Base-by-base conservation (phyloP, 176 grass and related monocot genomes). In the Paspalum notatum region DNA sequence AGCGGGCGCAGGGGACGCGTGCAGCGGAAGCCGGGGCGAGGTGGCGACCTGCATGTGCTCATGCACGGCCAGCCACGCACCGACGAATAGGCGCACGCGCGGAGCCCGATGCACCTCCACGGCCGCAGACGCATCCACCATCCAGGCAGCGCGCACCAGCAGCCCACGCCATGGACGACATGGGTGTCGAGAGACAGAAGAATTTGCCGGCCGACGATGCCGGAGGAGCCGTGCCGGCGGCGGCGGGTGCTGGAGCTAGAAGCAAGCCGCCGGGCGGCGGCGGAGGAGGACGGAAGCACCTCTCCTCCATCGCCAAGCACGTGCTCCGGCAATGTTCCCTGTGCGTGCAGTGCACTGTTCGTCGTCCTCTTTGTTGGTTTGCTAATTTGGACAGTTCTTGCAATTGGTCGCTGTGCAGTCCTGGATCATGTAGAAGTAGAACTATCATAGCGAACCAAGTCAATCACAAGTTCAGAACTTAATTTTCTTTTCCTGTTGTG, bases 251-350 rank as follows among this genome's bases (percentile, higher is more conserved):
- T 24, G 24, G 74, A 10, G 13, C 41, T 53, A 41, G 42, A 5
- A 49, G 67, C 65, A 71, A 58, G 47, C 48, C 62, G 18, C 3
- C 27, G 38, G n/a, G n/a, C n/a, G n/a, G n/a, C n/a, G 71, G 47
- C 25, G 66, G 47, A 10, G 57, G 67, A n/a, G 56, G 75, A 3
- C 60, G 82, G 69, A 91, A 93, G 85, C 79, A 91, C 51, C 81
- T 93, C 48, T 93, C 89, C 70, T 84, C 94, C 89, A 86, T 93
- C 81, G 87, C 94, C 89, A 88, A 90, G 84, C 85, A 89, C 71
- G 71, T 97, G 57, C 86, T 97, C 59, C 81, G 27, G 6, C 86
- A 75, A 18, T 97, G 89, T 71, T 90, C 94, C 25, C 68, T 78
- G 91, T 97, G 54, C 73, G 81, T 97, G 48, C 77, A n/a, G 81